Conservation (phyloP, 495 filamentous ascomycete genomes). For the Neurospora africana region DNA sequence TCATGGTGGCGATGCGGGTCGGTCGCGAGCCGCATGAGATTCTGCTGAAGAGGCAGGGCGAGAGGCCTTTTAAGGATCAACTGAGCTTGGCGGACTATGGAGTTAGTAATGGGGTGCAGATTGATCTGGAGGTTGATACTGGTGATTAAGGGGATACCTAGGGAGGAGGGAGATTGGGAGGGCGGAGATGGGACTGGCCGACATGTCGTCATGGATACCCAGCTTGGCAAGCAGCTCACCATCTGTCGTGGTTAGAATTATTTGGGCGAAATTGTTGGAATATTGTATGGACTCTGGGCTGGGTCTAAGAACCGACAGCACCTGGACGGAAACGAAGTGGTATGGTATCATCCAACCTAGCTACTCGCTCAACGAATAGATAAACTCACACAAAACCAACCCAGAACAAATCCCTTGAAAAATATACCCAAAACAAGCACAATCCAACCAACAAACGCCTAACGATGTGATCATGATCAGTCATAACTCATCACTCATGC, state of each 20-base stretch:
- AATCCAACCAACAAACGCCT: not conserved
- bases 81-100: conserved; percentile 83
- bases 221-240: too few relatives aligned
- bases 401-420: not conserved
- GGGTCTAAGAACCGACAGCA: not conserved
- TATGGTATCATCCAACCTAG: not conserved
- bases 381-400: not conserved
- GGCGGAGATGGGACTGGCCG: not conserved
- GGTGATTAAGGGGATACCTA: conserved; percentile 44
- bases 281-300: not conserved
- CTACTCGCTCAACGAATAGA: not conserved
- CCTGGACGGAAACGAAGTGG: not conserved
- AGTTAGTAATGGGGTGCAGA: conserved; percentile 76
- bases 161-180: not conserved
- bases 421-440: not conserved
- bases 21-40: conserved; percentile 85
- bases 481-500: not conserved
- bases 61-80: conserved; percentile 83
- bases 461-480: not conserved
- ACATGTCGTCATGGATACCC: not conserved
- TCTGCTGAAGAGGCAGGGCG: conserved; percentile 79
- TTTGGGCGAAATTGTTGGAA: not conserved
- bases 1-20: conserved; percentile 75
- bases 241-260: too few relatives aligned
- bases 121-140: conserved; percentile 79